Base-by-base conservation (phyloP, 2,329 filamentous ascomycete species). In the Aspergillus amoenus region DNA sequence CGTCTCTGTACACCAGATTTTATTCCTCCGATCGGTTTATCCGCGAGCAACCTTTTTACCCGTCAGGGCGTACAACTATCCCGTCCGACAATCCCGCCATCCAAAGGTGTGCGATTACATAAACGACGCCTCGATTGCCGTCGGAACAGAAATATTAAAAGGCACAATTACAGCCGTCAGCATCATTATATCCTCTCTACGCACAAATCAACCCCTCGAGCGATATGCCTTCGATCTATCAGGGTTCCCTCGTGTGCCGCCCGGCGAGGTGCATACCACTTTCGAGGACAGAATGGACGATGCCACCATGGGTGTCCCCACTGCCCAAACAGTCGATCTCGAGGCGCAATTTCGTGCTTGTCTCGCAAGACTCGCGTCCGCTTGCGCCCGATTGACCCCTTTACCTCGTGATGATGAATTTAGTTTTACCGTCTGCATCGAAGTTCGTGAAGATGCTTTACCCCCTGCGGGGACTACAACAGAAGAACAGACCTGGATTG, bases 51-150 rank as follows among this genome's bases (percentile, higher is more conserved):
- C 91, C 37, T 97, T 96, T 76, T 83, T 93, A 57, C 85, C 88
- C 42, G 84, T 88, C 40, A 85, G 88, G 62, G 91, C 90, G 67
- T 93, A 93, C 80, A 92, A 93, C 76, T 87, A 91, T 57, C 84
- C 91, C 30, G 88, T 95, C 45, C 88, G 89, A 66, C 92, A 96
- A 72, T 93, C 86, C 59, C 88, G 92, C 57, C 92, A 96, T 73
- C 91, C 93, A 0, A 84, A 85, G 65, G 89, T 96, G 62, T 95
- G 91, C 80, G 79, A 85, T 67, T 97, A 93, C 89, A 86, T 96
- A 74, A 84, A 82, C 69, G 89, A 94, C 71, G 91, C 92, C 63
- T 84, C 94, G 42, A 79, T 86, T 61, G 88, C 91, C 37, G 84
- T 92, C 21, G 81, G 84, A 58, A 80, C 79, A 3, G 88, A 95